Evolutionary conservation across 805 yeast species (phyloP), one percentile per base, ranked within the genome.

Genomic region (Metschnikowia continentalis): DNA sequence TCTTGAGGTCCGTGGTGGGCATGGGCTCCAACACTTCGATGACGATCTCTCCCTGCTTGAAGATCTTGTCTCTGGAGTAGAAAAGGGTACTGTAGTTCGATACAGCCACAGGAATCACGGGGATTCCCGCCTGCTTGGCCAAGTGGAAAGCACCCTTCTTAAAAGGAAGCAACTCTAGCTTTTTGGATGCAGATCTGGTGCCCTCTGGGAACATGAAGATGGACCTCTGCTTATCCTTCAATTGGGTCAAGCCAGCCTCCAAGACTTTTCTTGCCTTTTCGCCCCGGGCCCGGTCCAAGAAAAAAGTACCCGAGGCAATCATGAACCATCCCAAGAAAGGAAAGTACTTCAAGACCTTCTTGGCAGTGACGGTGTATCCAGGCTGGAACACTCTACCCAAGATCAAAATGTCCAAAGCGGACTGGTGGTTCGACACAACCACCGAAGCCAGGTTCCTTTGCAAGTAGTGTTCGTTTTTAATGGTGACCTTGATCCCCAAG

Each of bases 271-370:
- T 80, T 20, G 97, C 90, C 63, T 86, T 82, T 51, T 80, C 82
- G 56, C 89, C 81, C 65, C 83, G 84, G 5, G 82, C 72, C 66
- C 99, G 82, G 66, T 94, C 96, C 49, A 94, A 75, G 70, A 94
- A 94, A 60, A 92, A 86, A 1, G 98, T 86, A 11, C 97, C 97
- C 55, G 94, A 83, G 22, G 90, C 78, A 23, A 82, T 63, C 99
- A 94, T 91, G 72, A 91, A 94, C 98, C 97, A 92, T 13, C 99
- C 99, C 59, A 94, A 75, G 61, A 94, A 79, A 15, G 99, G 99
- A 47, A 90, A 74, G 64, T 81, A 89, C 61, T 88, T 83, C 61
- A 94, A 77, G 5, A 88, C 85, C 66, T 82, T 83, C 70, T 94
- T 94, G 35, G 97, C 94, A 1, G 98, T 94, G 42, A 94, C 96